Percentiles rank a stretch among this genome's conserved stretches.
phyloP scores from a whole-genome alignment of 208 protist species.

The Wallacemonas sp. region DNA sequence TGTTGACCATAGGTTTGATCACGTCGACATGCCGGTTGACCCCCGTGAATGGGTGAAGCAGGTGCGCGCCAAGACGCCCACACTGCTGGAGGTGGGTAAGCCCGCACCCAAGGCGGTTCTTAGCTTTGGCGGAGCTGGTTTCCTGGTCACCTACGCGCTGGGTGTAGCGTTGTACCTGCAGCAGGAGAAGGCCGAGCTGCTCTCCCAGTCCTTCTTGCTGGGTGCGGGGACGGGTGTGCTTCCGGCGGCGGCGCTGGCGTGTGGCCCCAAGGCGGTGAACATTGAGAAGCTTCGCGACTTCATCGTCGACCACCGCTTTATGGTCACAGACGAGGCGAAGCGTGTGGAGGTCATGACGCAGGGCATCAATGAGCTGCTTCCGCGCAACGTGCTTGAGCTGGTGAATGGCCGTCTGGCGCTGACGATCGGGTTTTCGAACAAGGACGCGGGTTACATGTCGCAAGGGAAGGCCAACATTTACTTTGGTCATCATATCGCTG shows the following conservation, averaged over 20 bases:
- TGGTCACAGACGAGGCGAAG: constrained; percentile 74
- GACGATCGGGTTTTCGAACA: constrained; percentile 87
- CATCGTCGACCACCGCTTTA: constrained; percentile 75
- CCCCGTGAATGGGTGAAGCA: constrained; percentile 70
- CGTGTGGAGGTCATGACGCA: constrained; percentile 63
- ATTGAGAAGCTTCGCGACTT: constrained; percentile 82
- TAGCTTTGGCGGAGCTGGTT: constrained; percentile 85
- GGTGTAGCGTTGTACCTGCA: constrained; percentile 89
- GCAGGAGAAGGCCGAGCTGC: constrained; percentile 77
- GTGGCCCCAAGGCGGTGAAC: constrained; percentile 59
- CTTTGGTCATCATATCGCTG: constrained; percentile 88
- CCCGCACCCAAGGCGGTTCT: constrained; percentile 77
- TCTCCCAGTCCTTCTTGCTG: constrained; percentile 73
- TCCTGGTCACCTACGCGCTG: constrained; percentile 84
- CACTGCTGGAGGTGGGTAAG: constrained; percentile 81
- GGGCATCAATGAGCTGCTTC: constrained; percentile 76
- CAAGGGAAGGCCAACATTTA: constrained; percentile 80
- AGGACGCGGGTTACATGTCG: constrained; percentile 78
- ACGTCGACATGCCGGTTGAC: constrained; percentile 29
- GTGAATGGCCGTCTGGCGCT: constrained; percentile 74
- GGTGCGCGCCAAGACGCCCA: constrained; percentile 79
- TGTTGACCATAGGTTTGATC: neutral
- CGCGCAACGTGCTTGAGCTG: constrained; percentile 66
- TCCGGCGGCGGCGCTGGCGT: constrained; percentile 79
- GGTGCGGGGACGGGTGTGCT: constrained; percentile 80